Evolutionary conservation across 441 rosid species (phyloP).

Genomic region (Metrosideros polymorpha): DNA sequence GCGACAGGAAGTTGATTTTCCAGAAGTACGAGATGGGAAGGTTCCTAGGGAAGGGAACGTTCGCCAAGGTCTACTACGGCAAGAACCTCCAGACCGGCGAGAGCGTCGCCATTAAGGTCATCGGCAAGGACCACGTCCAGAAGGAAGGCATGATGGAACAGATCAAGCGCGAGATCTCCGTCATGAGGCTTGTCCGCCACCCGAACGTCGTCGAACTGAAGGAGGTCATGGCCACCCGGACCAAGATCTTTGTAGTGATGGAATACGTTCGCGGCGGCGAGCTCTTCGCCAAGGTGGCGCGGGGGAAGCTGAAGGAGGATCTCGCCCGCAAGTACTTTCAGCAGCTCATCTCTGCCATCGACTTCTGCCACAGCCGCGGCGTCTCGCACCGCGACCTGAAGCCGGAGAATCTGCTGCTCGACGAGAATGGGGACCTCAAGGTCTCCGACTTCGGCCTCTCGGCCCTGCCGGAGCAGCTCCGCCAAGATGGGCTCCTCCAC

Average conservation of each 20-base stretch:
- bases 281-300: conserved; percentile 55
- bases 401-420: conserved; percentile 70
- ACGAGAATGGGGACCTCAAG: conserved; percentile 61
- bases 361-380: conserved; percentile 80
- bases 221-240: conserved; percentile 71
- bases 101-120: conserved; percentile 62
- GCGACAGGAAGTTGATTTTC: conserved; percentile 33
- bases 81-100: conserved; percentile 36
- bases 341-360: conserved; percentile 66
- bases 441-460: conserved; percentile 81
- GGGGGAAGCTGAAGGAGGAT: conserved; percentile 62
- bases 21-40: conserved; percentile 77
- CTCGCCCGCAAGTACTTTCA: conserved; percentile 62
- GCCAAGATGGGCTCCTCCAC: conserved; percentile 64
- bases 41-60: conserved; percentile 67
- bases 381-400: conserved; percentile 78
- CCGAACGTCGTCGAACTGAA: conserved; percentile 59
- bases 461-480: conserved; percentile 63
- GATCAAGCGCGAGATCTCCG: conserved; percentile 70
- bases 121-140: conserved; percentile 55
- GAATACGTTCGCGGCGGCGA: conserved; percentile 82
- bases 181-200: conserved; percentile 64
- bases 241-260: conserved; percentile 69
- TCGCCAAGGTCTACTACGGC: conserved; percentile 64
- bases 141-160: conserved; percentile 71